Conservation (phyloP, 2,329 filamentous ascomycete genomes). For the Phyllosticta citrichinensis region DNA sequence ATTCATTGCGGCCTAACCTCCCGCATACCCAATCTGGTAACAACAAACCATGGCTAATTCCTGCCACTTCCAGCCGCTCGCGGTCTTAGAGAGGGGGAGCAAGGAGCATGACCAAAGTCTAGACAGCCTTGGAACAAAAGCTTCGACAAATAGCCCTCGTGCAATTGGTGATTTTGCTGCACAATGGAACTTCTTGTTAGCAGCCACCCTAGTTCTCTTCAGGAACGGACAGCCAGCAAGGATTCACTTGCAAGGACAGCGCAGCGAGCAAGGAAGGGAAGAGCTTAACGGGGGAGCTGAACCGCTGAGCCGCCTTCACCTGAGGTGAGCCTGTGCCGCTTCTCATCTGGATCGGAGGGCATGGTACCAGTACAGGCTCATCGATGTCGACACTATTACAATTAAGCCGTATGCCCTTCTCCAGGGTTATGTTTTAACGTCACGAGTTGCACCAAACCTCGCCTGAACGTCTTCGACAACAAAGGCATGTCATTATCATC, state of each 20-base stretch:
- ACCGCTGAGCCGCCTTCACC: background rate
- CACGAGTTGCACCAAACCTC: background rate
- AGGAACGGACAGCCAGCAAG: background rate
- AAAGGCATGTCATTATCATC: background rate
- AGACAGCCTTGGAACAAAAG: background rate
- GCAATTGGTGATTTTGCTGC: background rate
- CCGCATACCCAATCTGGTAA: background rate
- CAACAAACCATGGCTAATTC: background rate
- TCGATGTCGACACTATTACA: background rate
- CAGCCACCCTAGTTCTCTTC: background rate
- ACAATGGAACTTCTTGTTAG: background rate
- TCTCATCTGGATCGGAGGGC: background rate
- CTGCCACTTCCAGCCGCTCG: background rate
- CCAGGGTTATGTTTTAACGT: background rate
- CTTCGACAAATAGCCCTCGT: background rate
- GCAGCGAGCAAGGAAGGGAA: background rate
- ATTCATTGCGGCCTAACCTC: background rate
- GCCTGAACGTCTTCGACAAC: background rate
- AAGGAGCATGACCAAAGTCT: background rate
- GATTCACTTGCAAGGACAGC: background rate
- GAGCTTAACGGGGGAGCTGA: background rate
- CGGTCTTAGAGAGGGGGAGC: background rate
- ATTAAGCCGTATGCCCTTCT: background rate
- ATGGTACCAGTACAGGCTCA: background rate
- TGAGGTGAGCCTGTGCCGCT: background rate